Evolutionary conservation across 1,139 yeast species (phyloP).

Genomic region (Nematodospora anomalae): DNA sequence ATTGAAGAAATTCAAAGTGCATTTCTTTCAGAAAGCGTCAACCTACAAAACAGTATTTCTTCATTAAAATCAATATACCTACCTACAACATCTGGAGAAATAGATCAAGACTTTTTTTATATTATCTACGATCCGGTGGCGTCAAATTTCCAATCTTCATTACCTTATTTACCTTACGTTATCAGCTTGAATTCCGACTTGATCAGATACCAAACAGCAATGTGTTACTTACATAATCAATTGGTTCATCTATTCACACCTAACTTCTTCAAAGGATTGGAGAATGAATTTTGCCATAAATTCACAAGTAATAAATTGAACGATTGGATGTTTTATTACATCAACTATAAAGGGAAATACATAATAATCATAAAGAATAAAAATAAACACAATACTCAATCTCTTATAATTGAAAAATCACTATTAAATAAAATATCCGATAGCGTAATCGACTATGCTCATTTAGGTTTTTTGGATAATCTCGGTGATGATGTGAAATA

Average conservation of each 20-base stretch:
- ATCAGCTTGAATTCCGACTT: not conserved
- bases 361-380: slow-evolving; percentile 40
- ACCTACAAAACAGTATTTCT: slow-evolving; percentile 29
- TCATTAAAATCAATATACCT: slow-evolving; percentile 30
- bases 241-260: slow-evolving; percentile 32
- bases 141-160: slow-evolving; percentile 34
- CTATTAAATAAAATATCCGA: slow-evolving; percentile 21
- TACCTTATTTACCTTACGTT: slow-evolving; percentile 37
- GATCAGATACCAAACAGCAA: slow-evolving; percentile 25
- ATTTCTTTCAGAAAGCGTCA: slow-evolving; percentile 18
- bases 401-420: slow-evolving; percentile 12
- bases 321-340: slow-evolving; percentile 49
- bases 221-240: slow-evolving; percentile 44
- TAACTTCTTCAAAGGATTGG: slow-evolving; percentile 24
- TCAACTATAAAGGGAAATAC: slow-evolving; percentile 30
- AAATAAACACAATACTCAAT: slow-evolving; percentile 19
- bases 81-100: slow-evolving; percentile 11
- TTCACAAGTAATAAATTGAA: slow-evolving; percentile 38
- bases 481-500: slow-evolving; percentile 45
- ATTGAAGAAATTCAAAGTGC: slow-evolving; percentile 25
- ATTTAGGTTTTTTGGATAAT: slow-evolving; percentile 43
- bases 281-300: slow-evolving; percentile 44
- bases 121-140: slow-evolving; percentile 32
- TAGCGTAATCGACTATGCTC: slow-evolving; percentile 27
- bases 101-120: slow-evolving; percentile 41